These are phyloP conservation scores for Dactylonectria estremocensis DNA, from an alignment of 2,329 filamentous ascomycete species.

Conservation along the genomic window DNA sequence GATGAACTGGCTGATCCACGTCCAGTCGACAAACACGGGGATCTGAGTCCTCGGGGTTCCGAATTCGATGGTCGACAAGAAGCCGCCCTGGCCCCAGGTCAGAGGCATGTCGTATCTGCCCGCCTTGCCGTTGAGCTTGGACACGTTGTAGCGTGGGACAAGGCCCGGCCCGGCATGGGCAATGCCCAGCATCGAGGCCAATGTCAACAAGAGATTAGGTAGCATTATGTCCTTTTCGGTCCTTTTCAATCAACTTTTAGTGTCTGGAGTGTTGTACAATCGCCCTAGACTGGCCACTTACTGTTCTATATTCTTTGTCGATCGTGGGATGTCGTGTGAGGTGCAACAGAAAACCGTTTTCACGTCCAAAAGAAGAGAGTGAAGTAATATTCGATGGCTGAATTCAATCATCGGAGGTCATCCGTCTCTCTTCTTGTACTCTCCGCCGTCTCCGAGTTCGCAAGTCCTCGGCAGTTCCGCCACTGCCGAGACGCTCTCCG, in stretches of 20 bases:
- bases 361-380: background rate
- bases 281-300: background rate
- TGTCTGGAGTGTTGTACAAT: background rate
- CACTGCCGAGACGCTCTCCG: constrained; percentile 16
- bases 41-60: constrained; percentile 14
- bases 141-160: constrained; percentile 11
- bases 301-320: constrained; percentile 9
- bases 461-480: background rate
- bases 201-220: constrained; percentile 8
- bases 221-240: constrained; percentile 3
- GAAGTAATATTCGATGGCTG: background rate
- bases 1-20: constrained; percentile 30
- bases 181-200: constrained; percentile 15
- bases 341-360: background rate
- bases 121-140: constrained; percentile 2
- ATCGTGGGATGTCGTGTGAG: background rate
- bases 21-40: constrained; percentile 27
- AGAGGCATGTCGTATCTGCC: constrained; percentile 23
- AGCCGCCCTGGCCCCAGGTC: constrained; percentile 10
- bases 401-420: background rate
- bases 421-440: constrained; percentile 12
- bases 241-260: background rate
- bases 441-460: constrained; percentile 23
- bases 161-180: constrained; percentile 22
- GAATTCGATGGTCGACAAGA: constrained; percentile 24